phyloP scores from a whole-genome alignment of 2,329 filamentous ascomycete genomes.

The Ophiostoma piceae region DNA sequence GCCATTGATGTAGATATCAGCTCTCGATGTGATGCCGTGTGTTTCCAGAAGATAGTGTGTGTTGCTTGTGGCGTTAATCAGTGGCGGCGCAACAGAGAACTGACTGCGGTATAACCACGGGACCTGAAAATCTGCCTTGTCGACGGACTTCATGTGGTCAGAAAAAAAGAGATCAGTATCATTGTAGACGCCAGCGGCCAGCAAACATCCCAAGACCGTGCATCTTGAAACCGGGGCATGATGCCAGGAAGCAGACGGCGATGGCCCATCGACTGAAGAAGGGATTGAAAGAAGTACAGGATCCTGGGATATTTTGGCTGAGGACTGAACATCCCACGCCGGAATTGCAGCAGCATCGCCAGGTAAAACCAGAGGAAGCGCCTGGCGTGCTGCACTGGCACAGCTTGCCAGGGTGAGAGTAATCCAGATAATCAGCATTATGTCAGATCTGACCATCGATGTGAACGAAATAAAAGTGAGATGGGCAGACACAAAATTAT shows the following conservation, averaged over 20 bases:
- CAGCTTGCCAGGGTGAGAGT: not conserved
- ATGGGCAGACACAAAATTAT: too few species aligned
- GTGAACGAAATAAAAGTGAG: too few species aligned
- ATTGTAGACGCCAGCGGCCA: not conserved
- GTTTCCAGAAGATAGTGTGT: not conserved
- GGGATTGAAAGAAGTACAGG: not conserved
- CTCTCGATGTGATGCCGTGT: not conserved
- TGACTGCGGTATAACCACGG: not conserved
- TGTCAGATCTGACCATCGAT: too few species aligned
- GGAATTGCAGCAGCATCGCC: not conserved
- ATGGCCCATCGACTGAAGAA: not conserved
- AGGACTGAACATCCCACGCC: not conserved
- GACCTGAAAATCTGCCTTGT: not conserved
- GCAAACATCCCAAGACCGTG: not conserved
- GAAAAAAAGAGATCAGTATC: not conserved
- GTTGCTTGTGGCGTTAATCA: not conserved
- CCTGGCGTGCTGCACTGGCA: not conserved
- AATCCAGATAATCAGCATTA: too few species aligned
- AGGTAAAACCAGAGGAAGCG: not conserved
- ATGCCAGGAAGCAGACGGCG: not conserved
- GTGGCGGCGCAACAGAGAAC: not conserved
- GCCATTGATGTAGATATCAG: not conserved
- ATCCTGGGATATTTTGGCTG: not conserved
- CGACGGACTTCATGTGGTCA: not conserved
- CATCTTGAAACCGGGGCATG: not conserved